Percentiles rank a stretch among this genome's conserved stretches.
These are phyloP conservation scores for Aegilops speltoides DNA, from an alignment of 176 grass and related monocot species.

Conservation along the genomic window DNA sequence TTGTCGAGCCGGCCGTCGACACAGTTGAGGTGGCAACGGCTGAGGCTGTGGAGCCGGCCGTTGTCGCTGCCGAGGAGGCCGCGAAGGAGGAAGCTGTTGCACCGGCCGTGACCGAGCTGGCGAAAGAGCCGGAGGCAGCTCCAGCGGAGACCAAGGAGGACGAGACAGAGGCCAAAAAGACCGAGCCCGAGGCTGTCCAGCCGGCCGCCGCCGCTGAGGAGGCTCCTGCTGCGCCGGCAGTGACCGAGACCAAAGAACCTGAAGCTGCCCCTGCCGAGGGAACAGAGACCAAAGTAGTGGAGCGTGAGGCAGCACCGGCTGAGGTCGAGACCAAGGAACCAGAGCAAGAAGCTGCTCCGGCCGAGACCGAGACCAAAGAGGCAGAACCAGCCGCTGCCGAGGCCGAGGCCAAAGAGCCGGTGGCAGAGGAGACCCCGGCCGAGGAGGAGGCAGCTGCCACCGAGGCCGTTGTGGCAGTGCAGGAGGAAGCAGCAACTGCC, in stretches of 20 bases:
- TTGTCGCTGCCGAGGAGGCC: background rate
- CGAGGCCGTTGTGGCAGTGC: background rate
- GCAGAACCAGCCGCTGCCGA: background rate
- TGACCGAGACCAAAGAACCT: background rate
- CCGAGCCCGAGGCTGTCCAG: background rate
- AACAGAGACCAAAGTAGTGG: background rate
- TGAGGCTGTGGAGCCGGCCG: slow-evolving; percentile 5
- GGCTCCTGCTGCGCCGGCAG: background rate
- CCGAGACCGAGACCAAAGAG: background rate
- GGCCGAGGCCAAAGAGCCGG: background rate
- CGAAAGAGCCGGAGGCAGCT: background rate
- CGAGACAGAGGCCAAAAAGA: background rate
- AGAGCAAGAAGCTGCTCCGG: slow-evolving; percentile 2
- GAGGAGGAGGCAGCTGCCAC: background rate
- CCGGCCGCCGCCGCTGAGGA: background rate
- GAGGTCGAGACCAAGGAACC: slow-evolving; percentile 33
- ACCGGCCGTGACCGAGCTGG: background rate
- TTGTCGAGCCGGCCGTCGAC: background rate
- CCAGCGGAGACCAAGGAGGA: background rate
- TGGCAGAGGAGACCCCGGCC: background rate
- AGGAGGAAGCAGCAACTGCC: background rate
- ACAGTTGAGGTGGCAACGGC: slow-evolving; percentile 37
- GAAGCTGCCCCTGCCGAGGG: slow-evolving; percentile 3
- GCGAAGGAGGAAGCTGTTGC: slow-evolving; percentile 1
- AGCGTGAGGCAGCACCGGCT: background rate